phyloP scores from a whole-genome alignment of 129 eudicot genomes.

The Lonicera japonica region DNA sequence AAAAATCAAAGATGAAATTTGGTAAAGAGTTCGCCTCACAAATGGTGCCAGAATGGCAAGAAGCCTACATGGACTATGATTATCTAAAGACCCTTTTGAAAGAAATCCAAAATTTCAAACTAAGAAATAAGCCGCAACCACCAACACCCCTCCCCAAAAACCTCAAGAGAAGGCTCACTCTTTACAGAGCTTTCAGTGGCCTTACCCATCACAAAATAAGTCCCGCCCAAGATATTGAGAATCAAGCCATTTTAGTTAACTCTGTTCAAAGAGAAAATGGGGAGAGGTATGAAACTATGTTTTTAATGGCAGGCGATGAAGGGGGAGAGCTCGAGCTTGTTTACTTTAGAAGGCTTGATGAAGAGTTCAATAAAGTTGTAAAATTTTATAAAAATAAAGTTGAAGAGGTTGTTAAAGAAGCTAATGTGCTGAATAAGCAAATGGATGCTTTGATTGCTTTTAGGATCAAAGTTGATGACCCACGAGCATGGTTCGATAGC shows the following conservation, averaged over 20 bases:
- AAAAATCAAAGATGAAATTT: slow-evolving; percentile 40
- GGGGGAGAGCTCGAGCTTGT: slow-evolving; percentile 52
- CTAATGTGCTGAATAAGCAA: slow-evolving; percentile 46
- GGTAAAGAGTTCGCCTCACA: slow-evolving; percentile 49
- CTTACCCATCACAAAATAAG: slow-evolving; percentile 6
- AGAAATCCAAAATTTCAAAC: slow-evolving; percentile 27
- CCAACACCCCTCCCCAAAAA: slow-evolving; percentile 2
- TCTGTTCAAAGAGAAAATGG: slow-evolving; percentile 4
- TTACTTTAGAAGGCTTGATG: slow-evolving; percentile 42
- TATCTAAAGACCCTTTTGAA: slow-evolving; percentile 34
- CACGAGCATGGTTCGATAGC: slow-evolving; percentile 10
- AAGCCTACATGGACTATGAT: slow-evolving; percentile 49
- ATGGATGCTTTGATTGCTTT: slow-evolving; percentile 62
- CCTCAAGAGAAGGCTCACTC: slow-evolving; percentile 3
- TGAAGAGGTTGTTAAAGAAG: slow-evolving; percentile 42
- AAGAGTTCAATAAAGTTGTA: slow-evolving; percentile 55
- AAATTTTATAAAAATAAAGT: slow-evolving; percentile 43
- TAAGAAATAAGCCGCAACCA: slow-evolving; percentile 10
- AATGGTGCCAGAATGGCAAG: slow-evolving; percentile 75
- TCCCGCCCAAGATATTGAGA: neutral
- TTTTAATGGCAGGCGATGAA: slow-evolving; percentile 44
- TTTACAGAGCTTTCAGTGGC: slow-evolving; percentile 54
- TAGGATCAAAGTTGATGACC: slow-evolving; percentile 38
- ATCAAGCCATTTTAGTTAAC: slow-evolving; percentile 12
- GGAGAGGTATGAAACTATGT: slow-evolving; percentile 31